Conservation (phyloP, 106 monocot species). For the Chionographis japonica region DNA sequence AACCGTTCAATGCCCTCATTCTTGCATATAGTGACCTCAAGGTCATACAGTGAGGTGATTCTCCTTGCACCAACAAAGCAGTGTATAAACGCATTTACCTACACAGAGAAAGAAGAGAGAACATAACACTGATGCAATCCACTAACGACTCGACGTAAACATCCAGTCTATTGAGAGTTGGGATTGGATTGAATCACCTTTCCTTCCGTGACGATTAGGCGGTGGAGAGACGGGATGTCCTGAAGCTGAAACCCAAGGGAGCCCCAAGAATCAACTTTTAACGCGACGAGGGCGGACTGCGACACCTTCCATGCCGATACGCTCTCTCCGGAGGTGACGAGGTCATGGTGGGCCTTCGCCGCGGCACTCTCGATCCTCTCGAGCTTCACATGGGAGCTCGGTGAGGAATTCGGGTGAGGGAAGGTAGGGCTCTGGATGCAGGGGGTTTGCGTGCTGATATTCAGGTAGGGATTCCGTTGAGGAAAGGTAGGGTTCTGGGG, state of each 20-base stretch:
- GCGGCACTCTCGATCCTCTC: slow-evolving; percentile 39
- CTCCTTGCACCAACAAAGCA: slow-evolving; percentile 67
- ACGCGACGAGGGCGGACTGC: slow-evolving; percentile 45
- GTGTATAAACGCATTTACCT: slow-evolving; percentile 91
- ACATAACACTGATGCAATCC: not conserved
- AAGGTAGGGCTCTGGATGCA: slow-evolving; percentile 3
- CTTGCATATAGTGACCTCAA: slow-evolving; percentile 72
- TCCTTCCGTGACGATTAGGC: slow-evolving; percentile 54
- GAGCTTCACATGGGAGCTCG: slow-evolving; percentile 6
- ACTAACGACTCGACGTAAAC: not conserved
- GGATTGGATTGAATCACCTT: slow-evolving; percentile 33
- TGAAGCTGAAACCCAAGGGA: slow-evolving; percentile 73
- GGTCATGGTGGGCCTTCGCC: slow-evolving; percentile 52
- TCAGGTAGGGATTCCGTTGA: too few species aligned
- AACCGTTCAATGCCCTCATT: slow-evolving; percentile 66
- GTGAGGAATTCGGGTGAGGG: not conserved
- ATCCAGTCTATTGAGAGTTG: too few species aligned
- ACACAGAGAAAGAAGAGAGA: not conserved
- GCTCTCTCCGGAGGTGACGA: slow-evolving; percentile 42
- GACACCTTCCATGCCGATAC: slow-evolving; percentile 82
- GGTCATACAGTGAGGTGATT: slow-evolving; percentile 68
- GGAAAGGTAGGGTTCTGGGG: slow-evolving; percentile 15
- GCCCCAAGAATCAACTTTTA: slow-evolving; percentile 65
- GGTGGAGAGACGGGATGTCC: slow-evolving; percentile 49
- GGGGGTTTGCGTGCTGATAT: not conserved